Conservation (phyloP, 805 yeast species). For the Peterozyma xylosa region DNA sequence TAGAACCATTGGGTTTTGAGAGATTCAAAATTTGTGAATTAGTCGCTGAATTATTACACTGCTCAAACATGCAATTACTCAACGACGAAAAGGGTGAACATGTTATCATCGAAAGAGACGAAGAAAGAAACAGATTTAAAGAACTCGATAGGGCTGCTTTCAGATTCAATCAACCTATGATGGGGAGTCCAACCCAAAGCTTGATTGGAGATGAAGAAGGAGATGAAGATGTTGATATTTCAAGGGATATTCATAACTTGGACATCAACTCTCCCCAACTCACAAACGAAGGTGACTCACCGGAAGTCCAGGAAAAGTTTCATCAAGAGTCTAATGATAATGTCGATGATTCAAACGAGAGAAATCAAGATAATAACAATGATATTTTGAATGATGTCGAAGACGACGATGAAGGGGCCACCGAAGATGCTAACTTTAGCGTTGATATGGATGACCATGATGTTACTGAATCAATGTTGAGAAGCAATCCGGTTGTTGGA, state of each 20-base stretch:
- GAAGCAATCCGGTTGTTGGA: slow-evolving; percentile 70
- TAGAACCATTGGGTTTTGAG: slow-evolving; percentile 82
- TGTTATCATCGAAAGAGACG: slow-evolving; percentile 62
- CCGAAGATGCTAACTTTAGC: slow-evolving; percentile 12
- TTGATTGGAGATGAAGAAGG: slow-evolving; percentile 14
- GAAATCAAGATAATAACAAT: neutral
- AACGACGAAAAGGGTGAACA: slow-evolving; percentile 70
- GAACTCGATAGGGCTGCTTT: slow-evolving; percentile 19
- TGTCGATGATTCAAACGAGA: neutral
- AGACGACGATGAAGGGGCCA: slow-evolving; percentile 13
- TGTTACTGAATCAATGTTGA: slow-evolving; percentile 24
- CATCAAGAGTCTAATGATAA: neutral
- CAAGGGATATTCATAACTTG: slow-evolving; percentile 23
- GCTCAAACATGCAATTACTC: slow-evolving; percentile 92
- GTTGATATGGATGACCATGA: slow-evolving; percentile 14
- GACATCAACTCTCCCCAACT: slow-evolving; percentile 5
- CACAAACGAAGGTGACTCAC: slow-evolving; percentile 3
- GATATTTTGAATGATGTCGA: slow-evolving; percentile 15
- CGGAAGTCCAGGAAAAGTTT: neutral
- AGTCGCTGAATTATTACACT: slow-evolving; percentile 89
- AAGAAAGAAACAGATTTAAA: slow-evolving; percentile 46
- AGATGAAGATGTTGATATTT: slow-evolving; percentile 16
- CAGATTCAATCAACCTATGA: too few relatives aligned
- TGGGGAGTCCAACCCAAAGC: slow-evolving; percentile 12
- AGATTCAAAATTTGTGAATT: slow-evolving; percentile 86